Conservation (phyloP, 352 stramenopile genomes). For the Globisporangium barbulae region DNA sequence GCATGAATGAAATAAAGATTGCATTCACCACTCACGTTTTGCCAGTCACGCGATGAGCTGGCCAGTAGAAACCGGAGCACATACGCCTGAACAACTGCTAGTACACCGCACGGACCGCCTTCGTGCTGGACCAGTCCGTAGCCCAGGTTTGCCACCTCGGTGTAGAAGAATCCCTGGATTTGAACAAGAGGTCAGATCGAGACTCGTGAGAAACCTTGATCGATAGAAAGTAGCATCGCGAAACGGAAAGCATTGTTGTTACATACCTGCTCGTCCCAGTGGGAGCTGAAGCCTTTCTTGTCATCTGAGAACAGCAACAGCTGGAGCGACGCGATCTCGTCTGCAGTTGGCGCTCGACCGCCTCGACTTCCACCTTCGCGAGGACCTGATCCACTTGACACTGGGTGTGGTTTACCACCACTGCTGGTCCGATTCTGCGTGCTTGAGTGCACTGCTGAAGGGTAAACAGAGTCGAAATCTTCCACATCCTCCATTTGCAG, state of each 20-base stretch:
- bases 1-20: background rate
- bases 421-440: background rate
- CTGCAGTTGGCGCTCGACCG: conserved; percentile 25
- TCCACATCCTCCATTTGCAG: conserved; percentile 22
- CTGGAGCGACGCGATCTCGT: conserved; percentile 47
- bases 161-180: conserved; percentile 67
- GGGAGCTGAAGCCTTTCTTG: conserved; percentile 57
- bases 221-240: background rate
- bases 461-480: conserved; percentile 10
- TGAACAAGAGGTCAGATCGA: background rate
- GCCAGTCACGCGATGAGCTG: conserved; percentile 39
- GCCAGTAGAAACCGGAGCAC: conserved; percentile 78
- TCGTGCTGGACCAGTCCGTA: conserved; percentile 93
- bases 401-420: background rate
- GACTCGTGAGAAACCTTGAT: background rate
- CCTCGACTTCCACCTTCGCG: background rate
- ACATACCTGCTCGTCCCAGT: conserved; percentile 67
- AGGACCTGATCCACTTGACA: background rate
- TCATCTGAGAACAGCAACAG: conserved; percentile 51
- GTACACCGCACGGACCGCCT: conserved; percentile 93
- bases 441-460: background rate
- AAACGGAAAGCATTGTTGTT: background rate
- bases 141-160: conserved; percentile 36
- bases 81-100: conserved; percentile 93
- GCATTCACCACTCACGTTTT: conserved; percentile 47